phyloP scores from a whole-genome alignment of 768 basidiomycete species.

The Asterophora lycoperdoides region DNA sequence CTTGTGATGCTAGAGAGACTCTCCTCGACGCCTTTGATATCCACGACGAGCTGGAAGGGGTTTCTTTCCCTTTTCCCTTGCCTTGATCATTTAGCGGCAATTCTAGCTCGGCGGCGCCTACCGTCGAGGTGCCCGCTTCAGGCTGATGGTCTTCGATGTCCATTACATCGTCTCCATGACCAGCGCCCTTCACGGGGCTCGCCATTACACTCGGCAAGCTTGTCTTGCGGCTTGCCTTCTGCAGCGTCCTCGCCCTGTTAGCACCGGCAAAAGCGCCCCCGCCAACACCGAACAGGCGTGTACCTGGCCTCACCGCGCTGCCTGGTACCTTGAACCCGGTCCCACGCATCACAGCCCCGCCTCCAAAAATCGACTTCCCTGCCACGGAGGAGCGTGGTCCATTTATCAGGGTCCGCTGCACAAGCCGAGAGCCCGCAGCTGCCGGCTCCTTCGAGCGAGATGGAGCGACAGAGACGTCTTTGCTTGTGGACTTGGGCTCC shows the following conservation, averaged over 20 bases:
- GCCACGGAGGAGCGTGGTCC: constrained; percentile 9
- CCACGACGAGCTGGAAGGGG: constrained; percentile 20
- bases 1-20: constrained; percentile 55
- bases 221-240: constrained; percentile 44
- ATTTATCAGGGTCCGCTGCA: constrained; percentile 9
- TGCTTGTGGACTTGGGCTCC: constrained; percentile 10
- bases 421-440: neutral
- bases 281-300: constrained; percentile 19
- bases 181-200: constrained; percentile 45
- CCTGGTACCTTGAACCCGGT: constrained; percentile 8
- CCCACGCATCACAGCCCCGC: constrained; percentile 16
- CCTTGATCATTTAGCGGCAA: constrained; percentile 17
- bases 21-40: constrained; percentile 42
- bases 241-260: constrained; percentile 24
- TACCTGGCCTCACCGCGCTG: constrained; percentile 4
- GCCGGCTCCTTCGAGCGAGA: constrained; percentile 2
- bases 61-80: constrained; percentile 34
- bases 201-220: constrained; percentile 43
- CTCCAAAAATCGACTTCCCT: constrained; percentile 10
- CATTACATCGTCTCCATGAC: constrained; percentile 9
- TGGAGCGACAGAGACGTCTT: constrained; percentile 8
- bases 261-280: constrained; percentile 17
- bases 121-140: constrained; percentile 4
- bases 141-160: constrained; percentile 11
- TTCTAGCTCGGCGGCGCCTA: constrained; percentile 2